Base-by-base conservation (phyloP, 2,329 filamentous ascomycete genomes). In the Talaromyces sp. region DNA sequence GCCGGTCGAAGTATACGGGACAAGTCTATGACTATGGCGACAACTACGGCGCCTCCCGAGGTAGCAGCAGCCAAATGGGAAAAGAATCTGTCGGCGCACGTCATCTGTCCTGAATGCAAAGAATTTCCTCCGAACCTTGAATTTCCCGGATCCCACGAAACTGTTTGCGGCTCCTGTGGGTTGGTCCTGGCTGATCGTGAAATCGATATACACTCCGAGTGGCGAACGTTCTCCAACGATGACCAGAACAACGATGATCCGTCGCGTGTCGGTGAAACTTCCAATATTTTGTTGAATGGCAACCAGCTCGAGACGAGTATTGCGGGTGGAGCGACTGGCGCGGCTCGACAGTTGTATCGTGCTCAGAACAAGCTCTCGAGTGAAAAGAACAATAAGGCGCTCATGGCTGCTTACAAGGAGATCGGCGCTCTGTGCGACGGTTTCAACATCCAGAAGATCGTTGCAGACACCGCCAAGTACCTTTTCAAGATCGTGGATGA, bases 161-260 rank as follows among this genome's bases (percentile, higher is more conserved):
- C 96, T 76, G 92, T 99, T 64, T 99, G 95, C 76, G 91, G 86
- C 66, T 92, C 90, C 68, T 99, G 95, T 74, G 95, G 95, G 43
- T 84, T 97, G 38, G 95, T 99, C 5, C 86, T 99, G 34, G 91
- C 91, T 67, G 91, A 94, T 74, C 90, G 92, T 70, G 93, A 95
- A 76, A 93, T 99, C 74, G 96, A 99, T 76, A 96, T 92, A 67
- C 91, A 96, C 68, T 97, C 93, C 58, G 95, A 99, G 81, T 99
- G 95, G 95, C 92, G 95, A 76, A 99, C 95, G 0, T 99, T 99
- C 81, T 93, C 93, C 75, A 98, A 98, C 76, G 95, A 99, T 75
- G 96, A 99, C 76, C 92, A 97, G 78, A 92, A 92, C 74, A 93
- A 91, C 74, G 96, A 98, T 72, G 95, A 99, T 71, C 95, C 96